Evolutionary conservation across 2,329 filamentous ascomycete species (phyloP).

Genomic region (Fusarium sp.): DNA sequence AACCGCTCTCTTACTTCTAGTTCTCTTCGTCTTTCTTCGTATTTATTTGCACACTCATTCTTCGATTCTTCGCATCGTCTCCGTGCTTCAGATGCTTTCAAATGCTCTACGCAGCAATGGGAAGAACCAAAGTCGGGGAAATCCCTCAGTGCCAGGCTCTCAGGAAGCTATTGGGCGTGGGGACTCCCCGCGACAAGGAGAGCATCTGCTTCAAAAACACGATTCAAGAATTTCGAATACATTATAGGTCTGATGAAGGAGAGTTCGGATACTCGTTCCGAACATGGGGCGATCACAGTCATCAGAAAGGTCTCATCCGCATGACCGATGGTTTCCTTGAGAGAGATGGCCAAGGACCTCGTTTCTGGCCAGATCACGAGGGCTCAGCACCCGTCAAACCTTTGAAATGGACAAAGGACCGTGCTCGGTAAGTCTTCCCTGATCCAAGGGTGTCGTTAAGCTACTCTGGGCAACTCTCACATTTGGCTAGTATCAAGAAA

Average conservation of each 20-base stretch:
- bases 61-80: not conserved
- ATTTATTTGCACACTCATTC: not conserved
- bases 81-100: not conserved
- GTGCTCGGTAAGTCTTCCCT: not conserved
- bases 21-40: not conserved
- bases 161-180: not conserved
- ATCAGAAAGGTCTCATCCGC: not conserved
- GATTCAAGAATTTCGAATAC: not conserved
- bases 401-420: not conserved
- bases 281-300: not conserved
- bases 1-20: not conserved
- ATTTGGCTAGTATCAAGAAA: not conserved
- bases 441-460: rapidly evolving
- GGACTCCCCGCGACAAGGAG: not conserved
- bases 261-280: not conserved
- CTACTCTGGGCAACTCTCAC: not conserved
- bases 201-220: not conserved
- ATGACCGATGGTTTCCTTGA: slow-evolving; percentile 3
- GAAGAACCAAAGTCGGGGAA: not conserved
- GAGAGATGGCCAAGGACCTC: not conserved
- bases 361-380: slow-evolving; percentile 5
- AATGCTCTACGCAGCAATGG: not conserved
- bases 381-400: not conserved
- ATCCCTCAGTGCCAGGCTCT: not conserved
- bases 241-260: rapidly evolving